Conservation (phyloP, 1,139 yeast genomes). For the Saccharomycopsis hybrid region DNA sequence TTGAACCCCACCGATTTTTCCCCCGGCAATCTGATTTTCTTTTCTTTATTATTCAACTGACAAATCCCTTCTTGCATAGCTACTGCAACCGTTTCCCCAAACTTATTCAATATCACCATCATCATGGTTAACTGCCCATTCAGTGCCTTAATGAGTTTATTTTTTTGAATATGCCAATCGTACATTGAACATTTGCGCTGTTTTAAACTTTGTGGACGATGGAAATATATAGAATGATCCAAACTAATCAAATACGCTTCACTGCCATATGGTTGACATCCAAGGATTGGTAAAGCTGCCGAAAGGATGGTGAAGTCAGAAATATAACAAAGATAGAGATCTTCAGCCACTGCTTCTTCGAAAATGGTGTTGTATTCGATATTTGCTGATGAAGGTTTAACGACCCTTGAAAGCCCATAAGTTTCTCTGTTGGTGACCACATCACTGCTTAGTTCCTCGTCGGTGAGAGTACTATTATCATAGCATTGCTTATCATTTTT, state of each 20-base stretch:
- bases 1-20: neutral
- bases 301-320: conserved; percentile 9
- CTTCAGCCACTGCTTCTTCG: neutral
- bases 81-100: conserved; percentile 11
- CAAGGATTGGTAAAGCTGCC: conserved; percentile 1
- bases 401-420: neutral
- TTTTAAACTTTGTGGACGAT: neutral
- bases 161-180: conserved; percentile 4
- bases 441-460: conserved; percentile 1
- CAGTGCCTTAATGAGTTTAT: conserved; percentile 9
- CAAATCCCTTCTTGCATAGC: conserved; percentile 14
- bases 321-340: conserved; percentile 9
- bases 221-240: conserved; percentile 16
- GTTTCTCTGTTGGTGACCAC: neutral
- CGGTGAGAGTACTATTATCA: neutral
- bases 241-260: conserved; percentile 1
- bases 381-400: neutral
- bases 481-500: neutral
- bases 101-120: conserved; percentile 10
- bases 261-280: conserved; percentile 4
- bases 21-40: neutral
- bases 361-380: neutral
- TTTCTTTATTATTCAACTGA: conserved; percentile 6
- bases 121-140: conserved; percentile 13
- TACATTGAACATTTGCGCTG: neutral